Conservation (phyloP, 2,329 filamentous ascomycete species). For the Nemania bipapillata region DNA sequence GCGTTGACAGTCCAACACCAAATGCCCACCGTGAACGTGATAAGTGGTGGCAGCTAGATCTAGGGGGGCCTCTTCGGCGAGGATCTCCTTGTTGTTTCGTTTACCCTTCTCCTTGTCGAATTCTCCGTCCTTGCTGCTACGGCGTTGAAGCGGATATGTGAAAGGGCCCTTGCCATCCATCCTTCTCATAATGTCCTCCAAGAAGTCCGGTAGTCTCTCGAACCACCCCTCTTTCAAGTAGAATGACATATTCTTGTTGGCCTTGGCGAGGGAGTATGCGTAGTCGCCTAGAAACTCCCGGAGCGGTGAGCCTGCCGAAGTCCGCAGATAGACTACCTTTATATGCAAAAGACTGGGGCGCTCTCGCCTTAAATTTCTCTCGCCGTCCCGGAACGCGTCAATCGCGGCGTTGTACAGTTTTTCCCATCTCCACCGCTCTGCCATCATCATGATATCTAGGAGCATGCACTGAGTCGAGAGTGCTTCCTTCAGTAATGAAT, state of each 20-base stretch:
- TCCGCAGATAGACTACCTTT: neutral
- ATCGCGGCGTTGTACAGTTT: constrained; percentile 20
- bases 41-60: constrained; percentile 17
- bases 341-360: neutral
- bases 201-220: constrained; percentile 4
- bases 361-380: neutral
- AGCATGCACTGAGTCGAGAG: constrained; percentile 13
- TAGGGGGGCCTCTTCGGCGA: neutral
- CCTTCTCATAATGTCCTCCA: constrained; percentile 17
- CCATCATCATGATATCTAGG: constrained; percentile 20
- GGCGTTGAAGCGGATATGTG: neutral
- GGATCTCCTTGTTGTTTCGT: too few relatives aligned
- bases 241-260: constrained; percentile 5
- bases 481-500: neutral
- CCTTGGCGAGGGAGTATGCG: neutral
- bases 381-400: constrained; percentile 20
- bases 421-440: constrained; percentile 16
- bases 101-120: too few relatives aligned
- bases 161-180: constrained; percentile 17
- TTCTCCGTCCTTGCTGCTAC: neutral
- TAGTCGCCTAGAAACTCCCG: constrained; percentile 18
- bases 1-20: constrained; percentile 7
- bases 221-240: constrained; percentile 13
- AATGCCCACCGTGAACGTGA: constrained; percentile 8
- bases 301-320: neutral